Evolutionary conservation across 352 stramenopile species (phyloP).

Genomic region (Phytophthora kernoviae): DNA sequence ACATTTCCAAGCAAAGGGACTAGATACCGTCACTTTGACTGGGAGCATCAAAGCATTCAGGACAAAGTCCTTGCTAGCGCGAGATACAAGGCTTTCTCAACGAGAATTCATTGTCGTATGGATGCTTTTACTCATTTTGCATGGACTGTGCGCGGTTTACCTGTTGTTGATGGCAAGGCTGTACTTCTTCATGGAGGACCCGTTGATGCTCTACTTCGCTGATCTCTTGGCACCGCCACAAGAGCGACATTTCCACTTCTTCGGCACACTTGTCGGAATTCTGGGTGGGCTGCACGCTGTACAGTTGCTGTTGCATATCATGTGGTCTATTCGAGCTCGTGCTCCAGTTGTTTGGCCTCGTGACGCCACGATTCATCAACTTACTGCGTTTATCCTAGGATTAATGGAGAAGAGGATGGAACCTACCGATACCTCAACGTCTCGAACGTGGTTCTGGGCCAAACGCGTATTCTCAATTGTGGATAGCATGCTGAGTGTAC

Average conservation of each 20-base stretch:
- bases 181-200: constrained; percentile 29
- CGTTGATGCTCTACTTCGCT: constrained; percentile 40
- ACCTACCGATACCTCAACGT: neutral
- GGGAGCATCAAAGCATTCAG: no score
- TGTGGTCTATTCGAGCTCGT: neutral
- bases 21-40: no score
- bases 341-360: neutral
- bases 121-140: constrained; percentile 6
- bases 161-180: constrained; percentile 4
- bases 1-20: no score
- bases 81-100: neutral
- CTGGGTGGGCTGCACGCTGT: constrained; percentile 7
- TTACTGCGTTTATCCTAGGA: neutral
- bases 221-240: constrained; percentile 19
- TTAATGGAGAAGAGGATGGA: neutral
- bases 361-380: neutral
- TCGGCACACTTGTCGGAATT: constrained; percentile 16
- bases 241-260: constrained; percentile 10
- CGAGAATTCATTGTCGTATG: constrained; percentile 5
- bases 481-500: neutral
- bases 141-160: constrained; percentile 6
- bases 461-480: neutral
- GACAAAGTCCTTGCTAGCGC: no score
- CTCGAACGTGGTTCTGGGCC: neutral
- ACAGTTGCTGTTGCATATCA: neutral